A percentile compares a stretch with the other conserved stretches of the same genome.
Conservation (phyloP, 1,284 basidiomycete species). For the Fomitopsis schrenkii region DNA sequence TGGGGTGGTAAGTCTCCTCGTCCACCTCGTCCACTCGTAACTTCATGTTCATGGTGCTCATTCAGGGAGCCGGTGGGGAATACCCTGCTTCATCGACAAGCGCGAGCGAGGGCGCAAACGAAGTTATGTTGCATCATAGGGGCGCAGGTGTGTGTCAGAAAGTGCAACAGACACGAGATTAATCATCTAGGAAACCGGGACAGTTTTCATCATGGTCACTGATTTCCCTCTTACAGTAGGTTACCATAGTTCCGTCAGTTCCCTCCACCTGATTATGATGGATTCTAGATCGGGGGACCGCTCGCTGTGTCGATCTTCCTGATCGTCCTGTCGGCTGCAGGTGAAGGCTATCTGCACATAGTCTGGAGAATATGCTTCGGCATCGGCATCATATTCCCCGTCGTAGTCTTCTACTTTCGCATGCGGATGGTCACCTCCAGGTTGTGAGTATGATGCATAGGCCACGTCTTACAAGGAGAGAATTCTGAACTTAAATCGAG, state of each 20-base stretch:
- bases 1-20: background rate
- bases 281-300: slow-evolving; percentile 56
- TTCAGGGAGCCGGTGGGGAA: slow-evolving; percentile 71
- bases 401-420: slow-evolving; percentile 71
- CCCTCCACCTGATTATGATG: too few species aligned
- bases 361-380: slow-evolving; percentile 80
- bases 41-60: background rate
- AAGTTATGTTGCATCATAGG: slow-evolving; percentile 55
- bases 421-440: slow-evolving; percentile 64
- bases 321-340: slow-evolving; percentile 66
- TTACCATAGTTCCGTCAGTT: too few species aligned
- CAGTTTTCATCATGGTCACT: slow-evolving; percentile 72
- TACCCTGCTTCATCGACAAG: slow-evolving; percentile 71
- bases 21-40: too few species aligned
- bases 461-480: slow-evolving; percentile 8
- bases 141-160: slow-evolving; percentile 45
- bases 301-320: slow-evolving; percentile 70
- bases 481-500: slow-evolving; percentile 37
- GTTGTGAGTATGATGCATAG: too few species aligned
- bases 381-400: slow-evolving; percentile 63
- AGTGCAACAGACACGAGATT: background rate
- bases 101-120: slow-evolving; percentile 72
- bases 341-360: slow-evolving; percentile 58
- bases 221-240: slow-evolving; percentile 44
- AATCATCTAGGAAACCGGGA: background rate